Evolutionary conservation across 495 filamentous ascomycete genomes (phyloP).

Genomic region (Neohortaea acidophila): DNA sequence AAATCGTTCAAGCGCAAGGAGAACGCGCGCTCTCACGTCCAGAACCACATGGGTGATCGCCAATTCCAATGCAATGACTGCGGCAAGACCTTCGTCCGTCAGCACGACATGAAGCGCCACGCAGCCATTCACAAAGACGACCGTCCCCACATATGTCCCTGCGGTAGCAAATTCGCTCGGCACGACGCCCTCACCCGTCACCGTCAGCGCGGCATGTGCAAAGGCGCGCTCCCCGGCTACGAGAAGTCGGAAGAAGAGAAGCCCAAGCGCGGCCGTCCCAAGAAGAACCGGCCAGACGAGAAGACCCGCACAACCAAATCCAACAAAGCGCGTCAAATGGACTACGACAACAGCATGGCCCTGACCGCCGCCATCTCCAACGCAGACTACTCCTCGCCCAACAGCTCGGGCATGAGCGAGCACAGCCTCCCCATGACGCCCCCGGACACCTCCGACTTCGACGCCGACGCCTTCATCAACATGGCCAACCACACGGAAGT

Average conservation of each 20-base stretch:
- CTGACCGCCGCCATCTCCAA: neutral
- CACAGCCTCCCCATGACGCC: conserved; percentile 11
- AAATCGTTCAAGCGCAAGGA: conserved; percentile 86
- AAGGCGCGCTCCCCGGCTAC: conserved; percentile 52
- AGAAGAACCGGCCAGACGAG: conserved; percentile 27
- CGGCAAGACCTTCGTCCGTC: conserved; percentile 85
- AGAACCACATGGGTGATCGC: conserved; percentile 89
- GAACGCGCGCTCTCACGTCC: conserved; percentile 94
- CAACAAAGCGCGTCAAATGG: conserved; percentile 17
- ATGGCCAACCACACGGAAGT: conserved; percentile 2
- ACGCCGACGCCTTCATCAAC: conserved; percentile 14
- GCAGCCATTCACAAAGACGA: conserved; percentile 89
- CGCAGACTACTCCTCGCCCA: conserved; percentile 10
- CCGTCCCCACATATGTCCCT: conserved; percentile 82
- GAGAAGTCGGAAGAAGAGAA: conserved; percentile 20
- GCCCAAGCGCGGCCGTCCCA: conserved; percentile 27
- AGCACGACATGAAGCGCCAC: conserved; percentile 93
- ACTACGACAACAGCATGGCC: conserved; percentile 2
- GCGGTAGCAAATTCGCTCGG: conserved; percentile 78
- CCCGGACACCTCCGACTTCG: conserved; percentile 8
- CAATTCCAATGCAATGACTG: conserved; percentile 83
- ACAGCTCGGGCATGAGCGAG: conserved; percentile 11
- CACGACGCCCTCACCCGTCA: conserved; percentile 92
- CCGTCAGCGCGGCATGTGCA: conserved; percentile 85
- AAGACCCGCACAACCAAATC: conserved; percentile 25